Evolutionary conservation across 495 filamentous ascomycete species (phyloP), one percentile per base, ranked within the genome.

Genomic region (Cairneyella variabilis): DNA sequence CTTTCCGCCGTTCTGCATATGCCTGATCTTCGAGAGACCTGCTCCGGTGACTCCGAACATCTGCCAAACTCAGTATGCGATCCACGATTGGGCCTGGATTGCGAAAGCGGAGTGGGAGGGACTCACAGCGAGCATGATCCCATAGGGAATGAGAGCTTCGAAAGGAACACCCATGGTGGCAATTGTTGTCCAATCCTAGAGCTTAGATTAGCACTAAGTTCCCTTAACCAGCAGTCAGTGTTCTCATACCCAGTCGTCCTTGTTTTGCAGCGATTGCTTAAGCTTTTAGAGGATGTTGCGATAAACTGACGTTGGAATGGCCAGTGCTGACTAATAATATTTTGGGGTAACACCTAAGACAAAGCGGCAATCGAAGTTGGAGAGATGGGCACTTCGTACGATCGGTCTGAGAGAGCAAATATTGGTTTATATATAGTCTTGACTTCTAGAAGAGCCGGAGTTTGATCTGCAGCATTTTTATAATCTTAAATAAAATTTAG

Each of bases 121-220:
- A 76, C 90, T 69, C 76, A 97, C 91, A 67, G 71, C 76, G 46
- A 91, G 68, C 72, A 95, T 88, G 78, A 97, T 91, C 61, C 79
- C 93, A 75, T 95, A 97, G 42, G 93, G 93, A 67, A 98, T 71
- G 62, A 98, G 74, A 54, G 91, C 84, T 79, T 98, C 93, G 76
- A 97, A 97, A 47, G 93, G 93, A 58, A 98, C 83, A 69, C 86
- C 89, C 93, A 97, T 97, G 43, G 64, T 79, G 78, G 58, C 57
- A 38, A 40, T 51, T 6, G 34, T 45, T 17, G 47, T 20, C 54
- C 37, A 45, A 48, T 52, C 34, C 59, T 62, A 37, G 28, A 3
- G 23, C 5, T 27, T 17, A 16, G 23, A 51, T 63, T 48, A 63
- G 56, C 42, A 40, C 11, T 8, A 6, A n/a, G 12, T 22, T 46